Base-by-base conservation (phyloP, 495 filamentous ascomycete genomes). In the Schizothecium vesticola region DNA sequence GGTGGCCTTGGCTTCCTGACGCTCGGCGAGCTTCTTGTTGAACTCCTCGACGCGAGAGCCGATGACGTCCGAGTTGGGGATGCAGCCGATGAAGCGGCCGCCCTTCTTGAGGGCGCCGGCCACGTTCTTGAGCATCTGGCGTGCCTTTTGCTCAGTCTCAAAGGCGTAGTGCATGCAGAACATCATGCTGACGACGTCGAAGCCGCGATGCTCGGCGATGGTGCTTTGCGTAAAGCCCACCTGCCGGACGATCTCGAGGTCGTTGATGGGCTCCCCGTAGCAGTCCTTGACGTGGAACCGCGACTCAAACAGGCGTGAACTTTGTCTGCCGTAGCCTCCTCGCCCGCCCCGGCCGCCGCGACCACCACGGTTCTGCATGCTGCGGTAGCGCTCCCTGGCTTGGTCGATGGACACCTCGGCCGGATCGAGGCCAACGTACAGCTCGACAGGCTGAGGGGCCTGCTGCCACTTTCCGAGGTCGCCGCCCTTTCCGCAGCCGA, bases 121-220 rank as follows among this genome's bases (percentile, higher is more conserved):
- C 13, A 99, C 95, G 76, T 99, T 99, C 75, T 87, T 86, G 62
- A 99, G 85, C 95, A 99, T 98, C 64, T 88, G 89, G 23, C 94
- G 86, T 12, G 94, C 89, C 76, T 97, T 96, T 7, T 84, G 85
- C 77, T 98, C 92, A 67, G 83, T 92, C 79, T 99, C 96, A 72
- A 97, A 99, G 0, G 96, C 94, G 75, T 99, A 99, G 80, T 99
- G 95, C 88, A 99, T 96, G 75, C 93, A 94, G 73, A 99, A 99
- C 95, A 99, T 99, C 86, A 96, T 97, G 66, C 90, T 91, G 60
- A 99, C 94, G 13, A 98, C 90, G 76, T 99, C 96, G 71, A 97
- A 99, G 9, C 94, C 93, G 55, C 92, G 90, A 65, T 73, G 72
- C 61, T 74, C 77, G 81, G 90, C 72, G 86, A 86, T 71, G 83